Evolutionary conservation across 495 filamentous ascomycete genomes (phyloP), one percentile per base, ranked within the genome.

Genomic region (Daldinia bambusicola): DNA sequence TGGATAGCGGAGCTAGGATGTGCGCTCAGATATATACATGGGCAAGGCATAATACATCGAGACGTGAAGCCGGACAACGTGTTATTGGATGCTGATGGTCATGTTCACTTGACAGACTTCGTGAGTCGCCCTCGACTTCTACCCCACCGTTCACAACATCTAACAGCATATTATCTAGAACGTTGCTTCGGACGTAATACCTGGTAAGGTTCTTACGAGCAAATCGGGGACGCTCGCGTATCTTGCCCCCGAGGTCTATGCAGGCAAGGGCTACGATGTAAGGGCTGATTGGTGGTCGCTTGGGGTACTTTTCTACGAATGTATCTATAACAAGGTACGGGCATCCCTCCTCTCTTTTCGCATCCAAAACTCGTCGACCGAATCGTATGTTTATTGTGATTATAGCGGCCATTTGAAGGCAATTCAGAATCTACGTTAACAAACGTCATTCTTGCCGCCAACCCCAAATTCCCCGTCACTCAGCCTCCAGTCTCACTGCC

Each of bases 231-330:
- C 95, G 1, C 81, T 98, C 45, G 96, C 96, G 50, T 99, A 99
- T 77, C 87, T 99, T 2, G 96, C 95, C 2, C 95, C 95, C 1
- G 95, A 99, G 76, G 96, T 98, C 26, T 99, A 98, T 69, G 87
- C 88, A 68, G 95, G 94, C 26, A 86, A 85, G 41, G 95, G 95
- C 8, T 99, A 99, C 74, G 86, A 88, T 60, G 87, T 86, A 22
- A 92, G 95, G 74, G 94, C 96, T 12, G 95, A 99, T 80, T 99
- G 95, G 95, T 99, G 95, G 95, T 97, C 95, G 13, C 78, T 99
- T 26, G 95, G 95, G 36, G 95, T 99, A 51, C 88, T 95, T 2
- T 97, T 98, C 78, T 99, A 97, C 80, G 95, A 99, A 80, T 98
- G 95, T 85, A 97, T 99, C 53, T 99, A 98, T 81, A 98, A 95